These are phyloP conservation scores for Talinum fruticosum DNA, from an alignment of 148 eudicot species.

Conservation along the genomic window DNA sequence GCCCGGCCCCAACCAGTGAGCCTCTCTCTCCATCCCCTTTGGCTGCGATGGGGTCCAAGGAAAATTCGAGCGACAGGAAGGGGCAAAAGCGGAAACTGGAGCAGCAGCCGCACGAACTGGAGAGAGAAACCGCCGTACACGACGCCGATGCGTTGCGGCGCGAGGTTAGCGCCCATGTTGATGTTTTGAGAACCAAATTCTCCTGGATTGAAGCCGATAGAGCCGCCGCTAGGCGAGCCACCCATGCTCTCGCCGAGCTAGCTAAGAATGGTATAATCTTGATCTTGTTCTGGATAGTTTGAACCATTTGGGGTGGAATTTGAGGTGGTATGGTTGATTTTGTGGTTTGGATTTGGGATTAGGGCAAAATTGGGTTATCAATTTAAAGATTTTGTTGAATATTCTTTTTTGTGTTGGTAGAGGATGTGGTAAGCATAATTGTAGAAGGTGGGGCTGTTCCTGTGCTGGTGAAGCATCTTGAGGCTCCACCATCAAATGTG, in stretches of 20 bases:
- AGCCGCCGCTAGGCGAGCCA: slow-evolving; percentile 46
- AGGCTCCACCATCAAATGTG: slow-evolving; percentile 35
- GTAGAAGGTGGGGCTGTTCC: slow-evolving; percentile 76
- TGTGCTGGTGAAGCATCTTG: slow-evolving; percentile 59
- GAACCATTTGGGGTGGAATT: not conserved
- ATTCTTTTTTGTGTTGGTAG: slow-evolving; percentile 43
- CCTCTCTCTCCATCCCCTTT: slow-evolving; percentile 8
- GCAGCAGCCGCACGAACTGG: slow-evolving; percentile 29
- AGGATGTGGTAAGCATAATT: slow-evolving; percentile 57
- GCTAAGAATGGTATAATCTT: slow-evolving; percentile 61
- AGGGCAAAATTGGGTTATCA: not conserved
- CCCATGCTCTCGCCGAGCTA: slow-evolving; percentile 55
- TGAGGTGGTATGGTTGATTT: not conserved
- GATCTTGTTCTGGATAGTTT: not conserved
- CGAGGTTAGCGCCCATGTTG: slow-evolving; percentile 36
- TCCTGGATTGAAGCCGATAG: slow-evolving; percentile 45
- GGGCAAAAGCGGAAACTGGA: slow-evolving; percentile 58
- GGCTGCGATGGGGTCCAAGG: slow-evolving; percentile 38
- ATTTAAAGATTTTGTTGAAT: slow-evolving; percentile 10
- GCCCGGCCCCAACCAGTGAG: not conserved
- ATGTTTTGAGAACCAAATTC: slow-evolving; percentile 27
- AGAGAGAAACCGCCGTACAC: slow-evolving; percentile 15
- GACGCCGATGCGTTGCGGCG: slow-evolving; percentile 26
- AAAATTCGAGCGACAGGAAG: slow-evolving; percentile 41
- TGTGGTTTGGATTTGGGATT: not conserved